Conservation (phyloP, 2,329 filamentous ascomycete genomes). For the Neopestalotiopsis sp. region DNA sequence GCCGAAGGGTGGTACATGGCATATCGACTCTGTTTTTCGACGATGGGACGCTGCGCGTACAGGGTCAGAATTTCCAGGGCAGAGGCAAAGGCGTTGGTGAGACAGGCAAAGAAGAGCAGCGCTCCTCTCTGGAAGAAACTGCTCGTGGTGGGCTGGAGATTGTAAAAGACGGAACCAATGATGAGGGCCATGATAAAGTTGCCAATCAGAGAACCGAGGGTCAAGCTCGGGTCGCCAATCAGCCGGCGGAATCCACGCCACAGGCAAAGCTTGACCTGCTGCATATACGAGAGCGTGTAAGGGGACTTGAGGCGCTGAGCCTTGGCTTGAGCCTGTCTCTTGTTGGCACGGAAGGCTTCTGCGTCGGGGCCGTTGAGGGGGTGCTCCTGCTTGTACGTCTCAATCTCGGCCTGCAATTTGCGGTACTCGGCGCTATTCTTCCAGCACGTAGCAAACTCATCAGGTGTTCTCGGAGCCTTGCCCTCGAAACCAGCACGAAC, state of each 20-base stretch:
- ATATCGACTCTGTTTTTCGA: conserved; percentile 86
- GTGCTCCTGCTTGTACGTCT: conserved; percentile 54
- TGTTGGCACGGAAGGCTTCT: conserved; percentile 55
- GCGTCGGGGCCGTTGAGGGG: conserved; percentile 58
- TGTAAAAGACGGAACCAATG: conserved; percentile 78
- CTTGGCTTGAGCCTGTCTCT: conserved; percentile 54
- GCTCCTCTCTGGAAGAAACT: conserved; percentile 80
- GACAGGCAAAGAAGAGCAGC: conserved; percentile 82
- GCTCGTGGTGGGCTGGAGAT: conserved; percentile 63
- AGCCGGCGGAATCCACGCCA: conserved; percentile 25
- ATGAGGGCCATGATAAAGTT: conserved; percentile 79
- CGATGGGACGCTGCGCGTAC: conserved; percentile 85
- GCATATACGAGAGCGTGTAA: conserved; percentile 27
- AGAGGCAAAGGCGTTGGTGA: conserved; percentile 81
- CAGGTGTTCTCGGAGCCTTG: conserved; percentile 59
- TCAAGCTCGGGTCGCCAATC: conserved; percentile 25
- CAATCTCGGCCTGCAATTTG: conserved; percentile 55
- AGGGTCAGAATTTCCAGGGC: conserved; percentile 82
- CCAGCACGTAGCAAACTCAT: conserved; percentile 64
- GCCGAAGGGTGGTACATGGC: conserved; percentile 87
- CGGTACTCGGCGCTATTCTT: conserved; percentile 55
- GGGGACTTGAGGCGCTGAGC: conserved; percentile 26
- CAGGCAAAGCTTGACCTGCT: conserved; percentile 27
- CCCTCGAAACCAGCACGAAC: conserved; percentile 58
- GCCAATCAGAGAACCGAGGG: conserved; percentile 62